phyloP scores from a whole-genome alignment of 2,329 filamentous ascomycete genomes.

The Ophiostoma perfectum region DNA sequence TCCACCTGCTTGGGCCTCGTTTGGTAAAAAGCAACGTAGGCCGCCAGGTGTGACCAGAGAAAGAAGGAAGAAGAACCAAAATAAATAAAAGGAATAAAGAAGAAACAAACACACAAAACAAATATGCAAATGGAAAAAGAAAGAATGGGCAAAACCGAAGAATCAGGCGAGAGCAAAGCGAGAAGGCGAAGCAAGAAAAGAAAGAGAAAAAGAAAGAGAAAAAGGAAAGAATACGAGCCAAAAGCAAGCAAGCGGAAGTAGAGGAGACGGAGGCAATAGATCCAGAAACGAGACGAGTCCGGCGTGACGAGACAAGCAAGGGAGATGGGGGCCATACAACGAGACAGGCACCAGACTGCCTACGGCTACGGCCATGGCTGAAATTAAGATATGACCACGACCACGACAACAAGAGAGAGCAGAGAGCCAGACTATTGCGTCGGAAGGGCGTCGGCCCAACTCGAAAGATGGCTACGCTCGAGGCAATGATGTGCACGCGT shows the following conservation, averaged over 20 bases:
- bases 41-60: not conserved
- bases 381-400: too few species aligned
- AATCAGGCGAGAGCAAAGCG: not conserved
- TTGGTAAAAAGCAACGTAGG: not conserved
- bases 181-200: not conserved
- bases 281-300: not conserved
- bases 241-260: too few species aligned
- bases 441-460: not conserved
- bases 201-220: too few species aligned
- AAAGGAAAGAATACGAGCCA: not conserved
- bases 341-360: not conserved
- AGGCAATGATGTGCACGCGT: slow-evolving; percentile 5
- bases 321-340: not conserved
- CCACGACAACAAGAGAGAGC: not conserved
- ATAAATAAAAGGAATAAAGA: not conserved
- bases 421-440: not conserved
- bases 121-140: slow-evolving; percentile 8
- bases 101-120: not conserved
- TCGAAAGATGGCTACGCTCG: slow-evolving; percentile 6
- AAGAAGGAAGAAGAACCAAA: not conserved
- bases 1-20: not conserved
- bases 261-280: not conserved
- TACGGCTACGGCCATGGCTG: too few species aligned
- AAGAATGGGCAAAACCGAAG: not conserved
- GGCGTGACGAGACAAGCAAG: slow-evolving; percentile 6